phyloP scores from a whole-genome alignment of 176 grass and related monocot genomes.

The Urochloa ruziziensis region DNA sequence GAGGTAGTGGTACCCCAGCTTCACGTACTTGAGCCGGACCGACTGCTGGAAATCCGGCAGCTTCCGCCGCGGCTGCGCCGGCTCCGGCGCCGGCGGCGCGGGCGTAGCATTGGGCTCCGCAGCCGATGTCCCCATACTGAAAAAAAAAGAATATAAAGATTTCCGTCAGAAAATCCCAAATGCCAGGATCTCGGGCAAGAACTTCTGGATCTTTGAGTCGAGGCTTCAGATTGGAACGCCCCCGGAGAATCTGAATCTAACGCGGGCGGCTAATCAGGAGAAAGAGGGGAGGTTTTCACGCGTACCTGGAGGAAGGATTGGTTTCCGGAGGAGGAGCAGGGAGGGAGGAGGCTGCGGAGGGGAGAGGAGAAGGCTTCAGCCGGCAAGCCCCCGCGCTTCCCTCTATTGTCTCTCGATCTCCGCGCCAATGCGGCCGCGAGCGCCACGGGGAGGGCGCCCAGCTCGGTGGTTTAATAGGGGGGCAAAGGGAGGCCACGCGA shows the following conservation, averaged over 20 bases:
- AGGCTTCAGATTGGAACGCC: too few relatives aligned
- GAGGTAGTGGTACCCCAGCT: slow-evolving; percentile 93
- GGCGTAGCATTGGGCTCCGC: not conserved
- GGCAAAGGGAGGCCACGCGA: not conserved
- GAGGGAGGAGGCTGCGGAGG: not conserved
- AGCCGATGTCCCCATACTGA: slow-evolving; percentile 34
- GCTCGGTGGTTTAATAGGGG: slow-evolving; percentile 42
- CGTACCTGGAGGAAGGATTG: not conserved
- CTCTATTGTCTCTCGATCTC: slow-evolving; percentile 10
- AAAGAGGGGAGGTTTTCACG: too few relatives aligned
- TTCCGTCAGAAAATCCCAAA: too few relatives aligned
- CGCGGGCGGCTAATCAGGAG: too few relatives aligned
- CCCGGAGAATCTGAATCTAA: not conserved
- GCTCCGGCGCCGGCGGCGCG: too few relatives aligned
- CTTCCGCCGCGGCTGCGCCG: too few relatives aligned
- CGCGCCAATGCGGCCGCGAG: slow-evolving; percentile 33
- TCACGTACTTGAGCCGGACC: slow-evolving; percentile 78
- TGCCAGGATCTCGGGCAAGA: too few relatives aligned
- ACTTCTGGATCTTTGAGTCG: too few relatives aligned
- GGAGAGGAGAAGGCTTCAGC: slow-evolving; percentile 4
- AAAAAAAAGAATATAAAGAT: not conserved
- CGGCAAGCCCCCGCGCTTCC: slow-evolving; percentile 6
- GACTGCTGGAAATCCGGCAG: too few relatives aligned
- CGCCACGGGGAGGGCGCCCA: slow-evolving; percentile 26
- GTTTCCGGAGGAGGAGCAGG: not conserved